Conservation (phyloP, 371 early-diverging fungal species). For the Mucor racemosus region DNA sequence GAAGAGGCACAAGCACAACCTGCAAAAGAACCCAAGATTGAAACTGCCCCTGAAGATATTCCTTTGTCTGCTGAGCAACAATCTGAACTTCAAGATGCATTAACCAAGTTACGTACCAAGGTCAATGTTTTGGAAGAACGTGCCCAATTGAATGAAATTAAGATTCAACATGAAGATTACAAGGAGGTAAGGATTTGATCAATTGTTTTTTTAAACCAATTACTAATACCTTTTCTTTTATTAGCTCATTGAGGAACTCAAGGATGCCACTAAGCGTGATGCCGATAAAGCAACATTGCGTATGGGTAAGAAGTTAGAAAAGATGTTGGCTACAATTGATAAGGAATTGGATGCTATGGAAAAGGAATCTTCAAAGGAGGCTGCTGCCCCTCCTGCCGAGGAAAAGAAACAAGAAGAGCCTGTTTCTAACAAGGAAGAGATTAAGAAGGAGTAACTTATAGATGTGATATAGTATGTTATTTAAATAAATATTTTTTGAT, state of each 20-base stretch:
- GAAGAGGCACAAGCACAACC: neutral
- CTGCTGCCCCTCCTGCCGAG: neutral
- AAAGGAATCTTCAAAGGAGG: slow-evolving; percentile 18
- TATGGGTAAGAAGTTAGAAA: slow-evolving; percentile 64
- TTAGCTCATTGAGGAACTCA: slow-evolving; percentile 61
- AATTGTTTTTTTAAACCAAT: no score
- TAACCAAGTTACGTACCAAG: slow-evolving; percentile 65
- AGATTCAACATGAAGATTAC: slow-evolving; percentile 68
- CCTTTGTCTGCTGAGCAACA: slow-evolving; percentile 64
- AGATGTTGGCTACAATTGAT: slow-evolving; percentile 73
- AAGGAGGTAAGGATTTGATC: slow-evolving; percentile 54
- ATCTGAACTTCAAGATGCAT: slow-evolving; percentile 66
- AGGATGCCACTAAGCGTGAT: slow-evolving; percentile 60
- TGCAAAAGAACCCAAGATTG: slow-evolving; percentile 8
- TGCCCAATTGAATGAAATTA: slow-evolving; percentile 69
- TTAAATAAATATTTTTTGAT: slow-evolving; percentile 3
- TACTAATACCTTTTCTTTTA: neutral
- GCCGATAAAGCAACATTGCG: slow-evolving; percentile 61
- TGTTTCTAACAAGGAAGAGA: neutral
- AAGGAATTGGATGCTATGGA: slow-evolving; percentile 69
- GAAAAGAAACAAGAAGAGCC: slow-evolving; percentile 4
- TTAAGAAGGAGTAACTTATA: slow-evolving; percentile 7
- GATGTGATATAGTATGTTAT: neutral
- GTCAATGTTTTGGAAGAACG: slow-evolving; percentile 70
- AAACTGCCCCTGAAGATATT: slow-evolving; percentile 11